Evolutionary conservation across 2,329 filamentous ascomycete species (phyloP), one percentile per base, ranked within the genome.

Genomic region (Sarocladium kiliense): DNA sequence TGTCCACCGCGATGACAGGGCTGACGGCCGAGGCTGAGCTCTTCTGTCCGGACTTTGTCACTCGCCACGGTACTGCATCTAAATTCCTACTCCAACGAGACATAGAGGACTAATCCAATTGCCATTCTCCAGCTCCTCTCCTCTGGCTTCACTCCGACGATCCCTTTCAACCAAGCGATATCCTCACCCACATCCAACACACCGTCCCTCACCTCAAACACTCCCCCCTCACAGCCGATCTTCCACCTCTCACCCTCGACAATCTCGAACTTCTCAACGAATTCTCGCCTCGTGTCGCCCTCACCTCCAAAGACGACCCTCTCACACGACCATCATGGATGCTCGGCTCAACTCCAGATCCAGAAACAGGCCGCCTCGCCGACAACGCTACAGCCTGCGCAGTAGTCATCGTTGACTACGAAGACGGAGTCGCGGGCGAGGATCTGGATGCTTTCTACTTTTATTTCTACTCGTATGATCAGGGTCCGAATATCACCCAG

Each of bases 391-490:
- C 65, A 4, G 55, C 65, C 1, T 66, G 63, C 51, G 64, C 65
- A 5, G 64, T 68, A 21, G 54, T 68, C 18, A 49, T 68, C 2
- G 61, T 66, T 0, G 61, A 64, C 23, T 57, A 60, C 54, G 50
- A 39, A n/a, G 36, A 30, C 9, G 47, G 47, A 10, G 27, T 36
- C 18, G 54, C 30, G 27, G 23, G 56, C 4, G 37, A 39, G 1
- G 58, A 62, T 6, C 3, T 64, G 1, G 66, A 66, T 25, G 66
- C 61, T 1, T 68, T 68, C 23, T 68, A 62, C 58, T 68, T 67
- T 27, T 68, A 68, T 55, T 68, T 68, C 37, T 68, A 68, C 56
- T 68, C 66, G 6, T 68, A 65, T 45, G 62, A 68, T 18, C 58
- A 61, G 34, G 66, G 65, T 0, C 54, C 60, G 5, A 66, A 66